These are phyloP conservation scores for Xanthoconium stramineum DNA, from an alignment of 768 basidiomycete species.

Conservation along the genomic window DNA sequence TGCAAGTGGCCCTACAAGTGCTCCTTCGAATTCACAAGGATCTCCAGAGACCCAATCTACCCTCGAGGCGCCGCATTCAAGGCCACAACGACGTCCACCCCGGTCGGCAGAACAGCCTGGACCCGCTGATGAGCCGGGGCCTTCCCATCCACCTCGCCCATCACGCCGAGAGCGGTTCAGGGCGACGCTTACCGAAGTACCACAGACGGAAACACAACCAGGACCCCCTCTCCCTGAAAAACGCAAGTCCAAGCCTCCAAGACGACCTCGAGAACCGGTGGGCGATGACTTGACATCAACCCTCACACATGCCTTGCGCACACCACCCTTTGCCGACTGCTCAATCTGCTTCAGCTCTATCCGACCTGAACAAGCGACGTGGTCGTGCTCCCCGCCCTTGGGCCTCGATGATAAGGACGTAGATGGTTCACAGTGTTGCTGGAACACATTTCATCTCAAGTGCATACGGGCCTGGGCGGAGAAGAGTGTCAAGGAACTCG, in stretches of 20 bases:
- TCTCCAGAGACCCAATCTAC: background rate
- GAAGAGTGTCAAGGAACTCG: constrained; percentile 71
- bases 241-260: constrained; percentile 4
- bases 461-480: constrained; percentile 88
- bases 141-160: constrained; percentile 8
- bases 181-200: constrained; percentile 31
- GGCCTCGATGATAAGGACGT: constrained; percentile 9
- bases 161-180: constrained; percentile 37
- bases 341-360: constrained; percentile 81
- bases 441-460: constrained; percentile 86
- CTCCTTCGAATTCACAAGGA: background rate
- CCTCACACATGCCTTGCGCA: constrained; percentile 62
- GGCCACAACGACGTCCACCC: background rate
- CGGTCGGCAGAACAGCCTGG: background rate
- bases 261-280: constrained; percentile 9
- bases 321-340: constrained; percentile 74
- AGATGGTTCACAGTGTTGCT: constrained; percentile 63
- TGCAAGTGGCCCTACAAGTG: background rate
- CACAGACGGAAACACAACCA: background rate
- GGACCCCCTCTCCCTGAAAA: background rate
- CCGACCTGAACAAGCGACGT: constrained; percentile 74
- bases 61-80: background rate
- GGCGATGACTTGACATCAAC: constrained; percentile 72
- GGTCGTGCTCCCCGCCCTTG: constrained; percentile 75
- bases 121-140: background rate